These are phyloP conservation scores for Xylaria sp. DNA, from an alignment of 2,329 filamentous ascomycete genomes.

Conservation along the genomic window DNA sequence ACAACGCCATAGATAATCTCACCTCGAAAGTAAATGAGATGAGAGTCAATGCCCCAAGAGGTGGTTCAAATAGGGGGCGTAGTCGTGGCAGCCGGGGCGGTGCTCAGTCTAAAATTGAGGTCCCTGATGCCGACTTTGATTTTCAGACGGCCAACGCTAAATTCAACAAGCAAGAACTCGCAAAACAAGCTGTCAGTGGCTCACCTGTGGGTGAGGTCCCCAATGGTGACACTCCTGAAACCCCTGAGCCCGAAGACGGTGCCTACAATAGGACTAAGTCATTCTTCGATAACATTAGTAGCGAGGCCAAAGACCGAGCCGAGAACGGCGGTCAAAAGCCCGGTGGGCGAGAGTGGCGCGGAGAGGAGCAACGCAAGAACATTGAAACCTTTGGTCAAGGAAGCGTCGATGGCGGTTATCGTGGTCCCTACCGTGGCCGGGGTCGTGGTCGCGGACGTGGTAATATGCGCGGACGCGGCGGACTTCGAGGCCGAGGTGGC, in stretches of 20 bases:
- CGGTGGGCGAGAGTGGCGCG: conserved; percentile 88
- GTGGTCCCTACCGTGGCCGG: conserved; percentile 81
- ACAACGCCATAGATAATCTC: conserved; percentile 73
- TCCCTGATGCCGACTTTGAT: conserved; percentile 91
- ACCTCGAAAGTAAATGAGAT: conserved; percentile 82
- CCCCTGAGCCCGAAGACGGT: conserved; percentile 50
- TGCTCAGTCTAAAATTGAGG: conserved; percentile 77
- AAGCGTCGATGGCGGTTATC: conserved; percentile 85
- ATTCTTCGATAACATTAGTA: conserved; percentile 99
- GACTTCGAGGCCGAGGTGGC: conserved; percentile 53
- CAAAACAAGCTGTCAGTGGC: conserved; percentile 89
- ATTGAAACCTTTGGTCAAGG: conserved; percentile 98
- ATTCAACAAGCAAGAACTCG: conserved; percentile 86
- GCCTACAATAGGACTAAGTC: conserved; percentile 89
- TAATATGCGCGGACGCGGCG: conserved; percentile 57
- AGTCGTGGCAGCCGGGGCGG: conserved; percentile 59
- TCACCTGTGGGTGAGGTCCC: conserved; percentile 70
- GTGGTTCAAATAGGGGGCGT: conserved; percentile 60
- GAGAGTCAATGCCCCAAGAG: conserved; percentile 70
- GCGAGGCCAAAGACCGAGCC: conserved; percentile 88
- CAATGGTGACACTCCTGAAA: conserved; percentile 54
- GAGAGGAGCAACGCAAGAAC: conserved; percentile 93
- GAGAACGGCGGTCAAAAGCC: conserved; percentile 74
- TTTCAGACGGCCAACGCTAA: conserved; percentile 88
- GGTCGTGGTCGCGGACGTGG: conserved; percentile 76